These are phyloP conservation scores for Neurospora sp. DNA, from an alignment of 495 filamentous ascomycete genomes.

Conservation along the genomic window DNA sequence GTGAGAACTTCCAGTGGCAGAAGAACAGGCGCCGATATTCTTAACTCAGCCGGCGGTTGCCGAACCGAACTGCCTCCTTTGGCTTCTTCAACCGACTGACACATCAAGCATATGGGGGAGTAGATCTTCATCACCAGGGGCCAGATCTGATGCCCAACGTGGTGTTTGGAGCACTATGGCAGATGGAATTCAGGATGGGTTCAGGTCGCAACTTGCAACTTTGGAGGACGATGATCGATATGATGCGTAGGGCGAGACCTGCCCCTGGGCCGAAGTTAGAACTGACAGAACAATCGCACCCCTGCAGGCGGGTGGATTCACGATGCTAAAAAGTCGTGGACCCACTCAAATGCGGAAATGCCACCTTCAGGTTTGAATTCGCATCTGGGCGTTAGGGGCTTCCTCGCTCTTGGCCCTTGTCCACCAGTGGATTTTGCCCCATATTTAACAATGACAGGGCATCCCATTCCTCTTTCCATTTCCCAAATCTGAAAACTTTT, in stretches of 20 bases:
- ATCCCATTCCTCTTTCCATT: not conserved
- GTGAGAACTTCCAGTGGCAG: not conserved
- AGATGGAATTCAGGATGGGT: not conserved
- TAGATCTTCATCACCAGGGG: not conserved
- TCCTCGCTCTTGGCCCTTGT: not conserved
- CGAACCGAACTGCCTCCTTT: not conserved
- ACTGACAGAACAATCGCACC: not conserved
- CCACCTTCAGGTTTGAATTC: not conserved
- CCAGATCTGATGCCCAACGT: not conserved
- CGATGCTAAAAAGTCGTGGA: not conserved
- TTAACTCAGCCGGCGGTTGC: not conserved
- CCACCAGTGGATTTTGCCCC: not conserved
- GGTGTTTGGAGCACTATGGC: not conserved
- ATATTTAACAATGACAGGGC: not conserved
- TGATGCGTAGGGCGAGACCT: not conserved
- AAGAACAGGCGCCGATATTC: not conserved
- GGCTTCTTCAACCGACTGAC: not conserved
- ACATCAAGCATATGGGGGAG: not conserved
- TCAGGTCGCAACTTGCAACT: not conserved
- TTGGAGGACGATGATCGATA: not conserved
- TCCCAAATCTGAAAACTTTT: not conserved
- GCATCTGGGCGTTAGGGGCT: not conserved
- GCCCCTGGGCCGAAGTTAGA: not conserved
- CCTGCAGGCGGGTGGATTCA: not conserved
- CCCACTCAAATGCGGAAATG: not conserved